Conservation (phyloP, 1,284 basidiomycete genomes). For the Megacollybia platyphylla region DNA sequence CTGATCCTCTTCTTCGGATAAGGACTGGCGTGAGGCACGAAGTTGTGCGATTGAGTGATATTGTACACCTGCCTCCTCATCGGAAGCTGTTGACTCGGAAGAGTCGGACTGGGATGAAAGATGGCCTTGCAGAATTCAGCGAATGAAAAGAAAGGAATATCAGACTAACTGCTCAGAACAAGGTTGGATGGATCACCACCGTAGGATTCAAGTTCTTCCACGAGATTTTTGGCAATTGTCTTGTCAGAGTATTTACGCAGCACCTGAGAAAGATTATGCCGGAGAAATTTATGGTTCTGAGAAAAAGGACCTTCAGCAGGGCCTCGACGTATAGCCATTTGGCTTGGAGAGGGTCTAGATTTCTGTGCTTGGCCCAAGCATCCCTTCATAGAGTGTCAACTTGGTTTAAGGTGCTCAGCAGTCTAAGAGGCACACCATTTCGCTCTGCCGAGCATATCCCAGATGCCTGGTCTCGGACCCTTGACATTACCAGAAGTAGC, state of each 20-base stretch:
- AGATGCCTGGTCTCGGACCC: conserved; percentile 72
- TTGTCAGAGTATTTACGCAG: conserved; percentile 76
- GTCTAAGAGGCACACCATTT: conserved; percentile 59
- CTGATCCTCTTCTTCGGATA: conserved; percentile 24
- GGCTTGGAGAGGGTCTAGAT: conserved; percentile 67
- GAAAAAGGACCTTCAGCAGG: conserved; percentile 56
- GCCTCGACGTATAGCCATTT: conserved; percentile 88
- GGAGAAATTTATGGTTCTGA: neutral
- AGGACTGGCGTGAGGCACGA: conserved; percentile 9
- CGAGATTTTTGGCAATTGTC: conserved; percentile 63
- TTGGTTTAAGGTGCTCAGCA: too few relatives aligned
- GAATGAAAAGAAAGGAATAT: conserved; percentile 1
- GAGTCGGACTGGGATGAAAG: conserved; percentile 31
- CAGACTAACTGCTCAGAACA: conserved; percentile 51
- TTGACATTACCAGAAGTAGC: conserved; percentile 85
- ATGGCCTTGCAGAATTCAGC: neutral
- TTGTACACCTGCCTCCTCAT: conserved; percentile 12
- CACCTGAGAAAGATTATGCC: conserved; percentile 32
- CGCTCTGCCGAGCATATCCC: conserved; percentile 87
- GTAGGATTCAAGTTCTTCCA: conserved; percentile 77
- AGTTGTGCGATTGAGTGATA: conserved; percentile 4
- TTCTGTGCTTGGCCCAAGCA: conserved; percentile 88
- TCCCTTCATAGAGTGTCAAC: conserved; percentile 43
- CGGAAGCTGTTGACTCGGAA: conserved; percentile 45
- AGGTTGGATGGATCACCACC: conserved; percentile 58